Percentiles rank a stretch among this genome's conserved stretches.
These are phyloP conservation scores for Arabidopsis arenosa DNA, from an alignment of 345 rosid species.

Conservation along the genomic window DNA sequence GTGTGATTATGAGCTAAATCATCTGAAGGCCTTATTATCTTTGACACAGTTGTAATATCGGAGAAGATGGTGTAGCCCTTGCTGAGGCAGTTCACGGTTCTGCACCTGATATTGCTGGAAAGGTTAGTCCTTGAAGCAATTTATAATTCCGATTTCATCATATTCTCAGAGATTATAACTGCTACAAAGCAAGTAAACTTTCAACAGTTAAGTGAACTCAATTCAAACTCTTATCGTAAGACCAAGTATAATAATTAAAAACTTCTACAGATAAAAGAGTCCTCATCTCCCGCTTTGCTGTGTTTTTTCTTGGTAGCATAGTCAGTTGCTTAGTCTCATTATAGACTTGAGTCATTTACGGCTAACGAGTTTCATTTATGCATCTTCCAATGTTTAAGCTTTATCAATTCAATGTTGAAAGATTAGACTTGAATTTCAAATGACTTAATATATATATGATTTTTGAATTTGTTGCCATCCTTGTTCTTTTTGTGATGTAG, in stretches of 20 bases:
- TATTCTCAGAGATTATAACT: background rate
- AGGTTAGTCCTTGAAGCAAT: constrained; percentile 56
- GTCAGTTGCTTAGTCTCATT: too few species aligned
- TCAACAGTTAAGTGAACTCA: background rate
- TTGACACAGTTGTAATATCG: constrained; percentile 81
- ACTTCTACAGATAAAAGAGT: background rate
- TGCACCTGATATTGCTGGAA: constrained; percentile 99
- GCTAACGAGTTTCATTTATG: background rate
- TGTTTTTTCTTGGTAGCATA: background rate
- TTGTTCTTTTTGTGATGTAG: constrained; percentile 37
- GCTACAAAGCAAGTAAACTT: constrained; percentile 1
- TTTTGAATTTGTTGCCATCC: background rate
- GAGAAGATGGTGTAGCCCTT: constrained; percentile 97
- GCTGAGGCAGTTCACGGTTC: constrained; percentile 99
- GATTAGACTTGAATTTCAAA: background rate
- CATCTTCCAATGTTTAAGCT: background rate
- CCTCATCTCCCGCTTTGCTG: background rate
- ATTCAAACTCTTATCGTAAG: background rate
- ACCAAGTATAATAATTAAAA: background rate
- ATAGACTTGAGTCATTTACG: background rate
- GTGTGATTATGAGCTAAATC: background rate
- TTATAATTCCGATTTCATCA: background rate
- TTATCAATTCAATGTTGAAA: background rate
- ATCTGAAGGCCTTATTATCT: constrained; percentile 27
- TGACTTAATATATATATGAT: background rate